Conservation (phyloP, 2,329 filamentous ascomycete species). For the Colletotrichum scovillei region DNA sequence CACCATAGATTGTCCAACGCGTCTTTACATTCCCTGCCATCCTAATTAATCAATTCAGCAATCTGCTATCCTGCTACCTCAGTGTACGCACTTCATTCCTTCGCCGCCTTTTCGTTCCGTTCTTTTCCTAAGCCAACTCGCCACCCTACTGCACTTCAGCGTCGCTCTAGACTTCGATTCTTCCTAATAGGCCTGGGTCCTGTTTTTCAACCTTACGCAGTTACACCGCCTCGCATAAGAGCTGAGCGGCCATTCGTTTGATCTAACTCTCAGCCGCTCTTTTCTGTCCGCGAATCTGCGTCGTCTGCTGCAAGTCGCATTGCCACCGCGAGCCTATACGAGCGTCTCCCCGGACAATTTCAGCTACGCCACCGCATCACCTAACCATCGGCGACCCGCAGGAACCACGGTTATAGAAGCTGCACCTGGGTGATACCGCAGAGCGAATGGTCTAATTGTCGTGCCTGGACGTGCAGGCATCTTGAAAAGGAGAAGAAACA, state of each 20-base stretch:
- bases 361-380: constrained; percentile 25
- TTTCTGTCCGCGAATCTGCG: constrained; percentile 23
- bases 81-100: constrained; percentile 22
- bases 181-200: constrained; percentile 35
- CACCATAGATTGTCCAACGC: constrained; percentile 24
- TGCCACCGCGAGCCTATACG: constrained; percentile 39
- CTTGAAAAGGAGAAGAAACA: constrained; percentile 37
- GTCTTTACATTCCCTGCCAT: constrained; percentile 20
- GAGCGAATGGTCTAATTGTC: constrained; percentile 19
- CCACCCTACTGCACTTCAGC: constrained; percentile 19
- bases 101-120: constrained; percentile 7
- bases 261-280: constrained; percentile 22
- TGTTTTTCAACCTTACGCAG: constrained; percentile 28
- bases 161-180: constrained; percentile 33
- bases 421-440: constrained; percentile 28
- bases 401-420: constrained; percentile 16
- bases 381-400: constrained; percentile 16
- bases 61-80: constrained; percentile 10
- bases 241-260: constrained; percentile 33
- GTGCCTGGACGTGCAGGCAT: constrained; percentile 28
- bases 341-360: constrained; percentile 30
- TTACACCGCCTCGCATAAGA: constrained; percentile 33
- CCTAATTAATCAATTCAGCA: constrained; percentile 31
- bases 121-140: constrained; percentile 16
- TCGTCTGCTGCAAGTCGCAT: constrained; percentile 13